phyloP scores from a whole-genome alignment of 371 early-diverging fungal genomes.

The Apophysomyces ossiformis region DNA sequence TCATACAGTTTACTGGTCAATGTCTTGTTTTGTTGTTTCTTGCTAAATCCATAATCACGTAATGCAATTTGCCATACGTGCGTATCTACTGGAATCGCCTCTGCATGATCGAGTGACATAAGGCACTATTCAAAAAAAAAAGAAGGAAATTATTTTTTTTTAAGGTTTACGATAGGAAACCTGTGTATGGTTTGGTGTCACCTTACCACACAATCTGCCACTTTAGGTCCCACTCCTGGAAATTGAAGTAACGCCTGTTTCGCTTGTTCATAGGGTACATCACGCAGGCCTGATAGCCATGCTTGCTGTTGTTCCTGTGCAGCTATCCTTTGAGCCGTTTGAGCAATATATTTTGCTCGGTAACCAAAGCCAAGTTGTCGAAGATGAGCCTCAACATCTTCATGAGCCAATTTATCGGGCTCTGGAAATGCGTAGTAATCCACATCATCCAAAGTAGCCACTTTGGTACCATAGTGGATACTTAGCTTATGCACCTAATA shows the following conservation, averaged over 20 bases:
- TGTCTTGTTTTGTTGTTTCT: constrained; percentile 55
- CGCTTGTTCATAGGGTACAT: constrained; percentile 59
- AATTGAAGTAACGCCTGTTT: constrained; percentile 67
- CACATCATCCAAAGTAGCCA: constrained; percentile 48
- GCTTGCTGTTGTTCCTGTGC: constrained; percentile 45
- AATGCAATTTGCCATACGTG: constrained; percentile 91
- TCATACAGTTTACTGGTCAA: constrained; percentile 71
- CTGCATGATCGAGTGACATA: constrained; percentile 80
- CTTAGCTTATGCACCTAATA: constrained; percentile 72
- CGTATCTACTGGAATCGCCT: constrained; percentile 95
- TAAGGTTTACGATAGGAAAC: no score
- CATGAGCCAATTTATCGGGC: constrained; percentile 52
- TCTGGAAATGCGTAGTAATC: constrained; percentile 78
- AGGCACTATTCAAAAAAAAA: constrained; percentile 49
- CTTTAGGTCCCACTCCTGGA: constrained; percentile 89
- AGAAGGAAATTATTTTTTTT: no score
- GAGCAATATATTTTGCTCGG: constrained; percentile 87
- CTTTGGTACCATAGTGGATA: constrained; percentile 61
- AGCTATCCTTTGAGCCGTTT: constrained; percentile 64
- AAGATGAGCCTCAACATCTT: constrained; percentile 68
- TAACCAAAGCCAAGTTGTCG: constrained; percentile 93
- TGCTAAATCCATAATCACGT: constrained; percentile 75
- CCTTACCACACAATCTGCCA: constrained; percentile 95
- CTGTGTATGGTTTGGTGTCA: not conserved
- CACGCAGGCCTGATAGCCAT: constrained; percentile 70